Evolutionary conservation across 176 grass and related monocot species (phyloP).

Genomic region (Miscanthus lutarioriparius): DNA sequence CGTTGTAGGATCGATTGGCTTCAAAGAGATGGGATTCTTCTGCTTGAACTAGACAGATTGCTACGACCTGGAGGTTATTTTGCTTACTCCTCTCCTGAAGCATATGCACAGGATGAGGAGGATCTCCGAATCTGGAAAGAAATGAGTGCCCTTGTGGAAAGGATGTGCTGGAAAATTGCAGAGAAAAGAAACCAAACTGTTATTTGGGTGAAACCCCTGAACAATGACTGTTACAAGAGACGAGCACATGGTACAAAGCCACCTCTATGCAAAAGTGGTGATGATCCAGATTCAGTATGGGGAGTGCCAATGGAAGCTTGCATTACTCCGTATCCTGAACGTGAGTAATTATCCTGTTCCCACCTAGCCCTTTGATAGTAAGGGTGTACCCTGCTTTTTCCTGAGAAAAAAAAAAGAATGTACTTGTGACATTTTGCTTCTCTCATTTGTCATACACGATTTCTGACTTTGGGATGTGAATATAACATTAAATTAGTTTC

Average conservation of each 20-base stretch:
- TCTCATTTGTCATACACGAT: not conserved
- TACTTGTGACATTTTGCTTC: constrained; percentile 14
- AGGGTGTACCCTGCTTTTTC: constrained; percentile 9
- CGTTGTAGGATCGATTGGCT: constrained; percentile 98
- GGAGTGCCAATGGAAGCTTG: constrained; percentile 89
- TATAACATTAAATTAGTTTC: constrained; percentile 15
- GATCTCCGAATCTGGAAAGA: constrained; percentile 93
- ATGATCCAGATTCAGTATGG: constrained; percentile 95
- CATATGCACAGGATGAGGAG: constrained; percentile 98
- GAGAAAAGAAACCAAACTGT: constrained; percentile 95
- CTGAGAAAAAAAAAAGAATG: not conserved
- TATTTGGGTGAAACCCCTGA: constrained; percentile 98
- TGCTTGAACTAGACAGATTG: constrained; percentile 91
- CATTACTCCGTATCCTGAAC: constrained; percentile 84
- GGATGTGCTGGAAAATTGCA: constrained; percentile 98
- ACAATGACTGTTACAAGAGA: constrained; percentile 93
- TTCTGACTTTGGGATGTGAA: constrained; percentile 11
- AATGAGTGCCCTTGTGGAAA: constrained; percentile 92
- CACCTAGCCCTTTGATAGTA: constrained; percentile 13
- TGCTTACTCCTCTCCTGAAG: constrained; percentile 97
- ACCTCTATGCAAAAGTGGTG: constrained; percentile 74
- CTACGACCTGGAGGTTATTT: constrained; percentile 98
- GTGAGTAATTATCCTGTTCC: constrained; percentile 51
- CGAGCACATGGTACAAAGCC: constrained; percentile 68
- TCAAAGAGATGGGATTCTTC: constrained; percentile 93